These are phyloP conservation scores for Apiotrichum sp. DNA, from an alignment of 1,284 basidiomycete species.

Conservation along the genomic window DNA sequence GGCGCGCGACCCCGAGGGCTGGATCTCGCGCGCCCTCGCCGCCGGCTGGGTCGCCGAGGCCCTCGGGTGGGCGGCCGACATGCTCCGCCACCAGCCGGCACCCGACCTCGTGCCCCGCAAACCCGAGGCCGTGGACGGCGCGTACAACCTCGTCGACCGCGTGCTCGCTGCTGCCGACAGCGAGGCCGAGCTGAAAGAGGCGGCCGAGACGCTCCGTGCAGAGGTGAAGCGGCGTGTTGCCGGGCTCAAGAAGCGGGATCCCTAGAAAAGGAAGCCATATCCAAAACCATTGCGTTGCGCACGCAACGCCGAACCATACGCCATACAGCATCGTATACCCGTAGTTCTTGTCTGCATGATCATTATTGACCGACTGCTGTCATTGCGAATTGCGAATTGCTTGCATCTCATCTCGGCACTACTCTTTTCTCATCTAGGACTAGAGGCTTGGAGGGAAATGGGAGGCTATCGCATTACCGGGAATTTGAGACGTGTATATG, in stretches of 20 bases:
- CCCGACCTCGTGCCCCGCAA: slow-evolving; percentile 56
- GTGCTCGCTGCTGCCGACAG: slow-evolving; percentile 61
- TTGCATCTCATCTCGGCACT: too few relatives aligned
- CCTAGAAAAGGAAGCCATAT: too few relatives aligned
- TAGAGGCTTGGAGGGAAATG: too few relatives aligned
- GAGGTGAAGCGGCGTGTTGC: slow-evolving; percentile 21
- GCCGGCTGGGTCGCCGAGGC: slow-evolving; percentile 76
- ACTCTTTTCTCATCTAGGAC: too few relatives aligned
- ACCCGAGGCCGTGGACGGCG: slow-evolving; percentile 62
- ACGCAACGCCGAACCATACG: too few relatives aligned
- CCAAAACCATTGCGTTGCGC: too few relatives aligned
- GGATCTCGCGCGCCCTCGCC: slow-evolving; percentile 49
- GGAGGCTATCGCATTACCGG: too few relatives aligned
- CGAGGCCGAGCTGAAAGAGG: slow-evolving; percentile 50
- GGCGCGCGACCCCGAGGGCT: slow-evolving; percentile 30
- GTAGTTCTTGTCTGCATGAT: too few relatives aligned
- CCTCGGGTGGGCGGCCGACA: slow-evolving; percentile 61
- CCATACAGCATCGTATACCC: too few relatives aligned
- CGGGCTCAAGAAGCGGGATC: slow-evolving; percentile 14
- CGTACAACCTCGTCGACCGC: slow-evolving; percentile 81
- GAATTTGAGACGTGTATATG: too few relatives aligned
- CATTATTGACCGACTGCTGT: too few relatives aligned
- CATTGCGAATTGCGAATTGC: too few relatives aligned
- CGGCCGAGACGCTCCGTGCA: slow-evolving; percentile 23
- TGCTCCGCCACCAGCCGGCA: slow-evolving; percentile 61